Evolutionary conservation across 1,284 basidiomycete species (phyloP), one percentile per base, ranked within the genome.

Genomic region (Malassezia psittaci): DNA sequence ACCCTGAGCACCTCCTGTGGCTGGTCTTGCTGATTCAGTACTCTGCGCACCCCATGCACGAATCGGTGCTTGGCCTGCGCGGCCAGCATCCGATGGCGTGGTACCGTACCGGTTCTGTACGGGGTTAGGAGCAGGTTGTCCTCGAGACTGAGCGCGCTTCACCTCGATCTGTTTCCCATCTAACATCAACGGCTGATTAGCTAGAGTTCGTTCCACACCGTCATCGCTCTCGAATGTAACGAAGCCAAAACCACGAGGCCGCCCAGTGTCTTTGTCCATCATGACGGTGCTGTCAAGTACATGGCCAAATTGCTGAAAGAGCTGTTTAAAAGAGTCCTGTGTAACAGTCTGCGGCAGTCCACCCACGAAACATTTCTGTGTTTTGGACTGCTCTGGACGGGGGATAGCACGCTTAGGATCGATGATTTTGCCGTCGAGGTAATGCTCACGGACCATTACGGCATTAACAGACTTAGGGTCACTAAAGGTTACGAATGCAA

Each of bases 361-460:
- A 49, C 94, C 91, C 48, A 98, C 91, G 74, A 99, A 99, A 41
- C 96, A 80, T 74, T 78, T 78, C 40, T 64, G 74, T 12, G 56
- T 64, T 36, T 59, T 52, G 48, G 59, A 54, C 43, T 66, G 62
- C 32, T 71, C 70, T 7, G 66, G 64, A 24, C 93, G 83, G 13
- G 94, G 94, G 64, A 99, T 96, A 5, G 94, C 94, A 56, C 93
- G 85, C 78, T 99, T 99, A 11, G 94, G 94, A 72, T 99, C 94
- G 75, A 99, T 99, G 66, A 88, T 87, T 79, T 94, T 94, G 62
- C 90, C 90, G 73, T 94, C 90, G 21, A 94, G 80, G 67, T 84
- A 83, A 76, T 96, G 90, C 76, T 90, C 87, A 29, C 71, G 66
- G 13, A 85, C 83, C 83, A 91, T 86, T 53, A 93, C 90, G 18